Conservation (phyloP, 495 filamentous ascomycete genomes). For the Penicillium angulare region DNA sequence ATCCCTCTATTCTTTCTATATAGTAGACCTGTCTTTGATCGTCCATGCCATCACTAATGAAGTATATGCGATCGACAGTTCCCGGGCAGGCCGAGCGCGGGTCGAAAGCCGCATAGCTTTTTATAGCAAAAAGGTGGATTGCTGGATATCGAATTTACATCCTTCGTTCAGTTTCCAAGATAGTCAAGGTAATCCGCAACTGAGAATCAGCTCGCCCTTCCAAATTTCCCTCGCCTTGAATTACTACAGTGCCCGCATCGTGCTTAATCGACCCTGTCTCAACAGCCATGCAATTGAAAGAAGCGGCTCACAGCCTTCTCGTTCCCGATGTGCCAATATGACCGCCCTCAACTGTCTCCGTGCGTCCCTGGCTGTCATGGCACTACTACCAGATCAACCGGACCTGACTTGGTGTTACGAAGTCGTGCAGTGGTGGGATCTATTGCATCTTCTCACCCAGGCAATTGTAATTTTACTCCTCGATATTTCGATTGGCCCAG, state of each 20-base stretch:
- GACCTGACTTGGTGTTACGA: background rate
- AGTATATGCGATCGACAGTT: too few species aligned
- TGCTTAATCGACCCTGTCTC: conserved; percentile 61
- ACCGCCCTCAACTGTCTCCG: background rate
- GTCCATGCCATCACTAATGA: too few species aligned
- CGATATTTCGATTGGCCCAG: background rate
- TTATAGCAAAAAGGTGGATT: too few species aligned
- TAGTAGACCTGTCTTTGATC: too few species aligned
- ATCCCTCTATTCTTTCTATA: too few species aligned
- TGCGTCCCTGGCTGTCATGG: background rate
- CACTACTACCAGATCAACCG: background rate
- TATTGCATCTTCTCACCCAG: background rate
- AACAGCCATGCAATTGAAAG: conserved; percentile 36
- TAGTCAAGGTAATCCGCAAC: background rate
- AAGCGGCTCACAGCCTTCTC: background rate
- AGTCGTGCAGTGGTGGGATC: background rate
- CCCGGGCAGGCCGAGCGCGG: too few species aligned
- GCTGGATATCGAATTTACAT: conserved; percentile 45
- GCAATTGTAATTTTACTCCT: background rate
- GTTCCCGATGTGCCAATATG: background rate
- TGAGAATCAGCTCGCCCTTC: too few species aligned
- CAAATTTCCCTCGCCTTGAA: conserved; percentile 39
- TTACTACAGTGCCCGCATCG: conserved; percentile 56
- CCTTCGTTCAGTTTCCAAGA: conserved; percentile 30
- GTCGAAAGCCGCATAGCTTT: too few species aligned